phyloP scores from a whole-genome alignment of 2,329 filamentous ascomycete species.

The Emmonsiellopsis sp. region DNA sequence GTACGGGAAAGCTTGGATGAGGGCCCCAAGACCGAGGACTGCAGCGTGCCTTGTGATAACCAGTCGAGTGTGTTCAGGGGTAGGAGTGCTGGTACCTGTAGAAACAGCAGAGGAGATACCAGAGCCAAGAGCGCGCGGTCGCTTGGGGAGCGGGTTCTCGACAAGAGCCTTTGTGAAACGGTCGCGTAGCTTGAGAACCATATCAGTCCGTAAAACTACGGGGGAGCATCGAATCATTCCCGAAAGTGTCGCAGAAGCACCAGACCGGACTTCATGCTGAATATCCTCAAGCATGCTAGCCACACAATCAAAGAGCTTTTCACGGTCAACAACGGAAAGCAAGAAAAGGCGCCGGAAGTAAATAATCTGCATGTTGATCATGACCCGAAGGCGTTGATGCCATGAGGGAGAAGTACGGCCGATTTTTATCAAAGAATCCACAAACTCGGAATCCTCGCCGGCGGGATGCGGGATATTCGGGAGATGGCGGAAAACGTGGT shows the following conservation, averaged over 20 bases:
- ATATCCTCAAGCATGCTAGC: conserved; percentile 86
- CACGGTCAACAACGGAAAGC: conserved; percentile 62
- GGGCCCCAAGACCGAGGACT: conserved; percentile 77
- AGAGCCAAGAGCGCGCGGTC: conserved; percentile 26
- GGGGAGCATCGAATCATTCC: conserved; percentile 98
- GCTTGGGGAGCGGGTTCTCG: conserved; percentile 80
- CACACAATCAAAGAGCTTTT: conserved; percentile 81
- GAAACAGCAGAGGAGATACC: conserved; percentile 33
- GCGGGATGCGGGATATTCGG: conserved; percentile 88
- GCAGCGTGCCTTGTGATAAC: conserved; percentile 80
- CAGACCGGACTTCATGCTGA: conserved; percentile 88
- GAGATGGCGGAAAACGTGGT: conserved; percentile 92
- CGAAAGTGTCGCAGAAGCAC: conserved; percentile 83
- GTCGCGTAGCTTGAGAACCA: conserved; percentile 64
- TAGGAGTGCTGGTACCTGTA: conserved; percentile 39
- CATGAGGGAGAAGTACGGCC: conserved; percentile 76
- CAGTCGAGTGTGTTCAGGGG: conserved; percentile 55
- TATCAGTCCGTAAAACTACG: conserved; percentile 62
- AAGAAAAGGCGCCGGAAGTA: conserved; percentile 96
- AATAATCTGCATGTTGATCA: conserved; percentile 98
- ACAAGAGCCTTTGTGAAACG: conserved; percentile 71
- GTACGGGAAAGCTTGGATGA: conserved; percentile 95
- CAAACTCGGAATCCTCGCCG: conserved; percentile 76
- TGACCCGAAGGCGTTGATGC: conserved; percentile 88
- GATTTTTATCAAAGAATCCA: conserved; percentile 76